These are phyloP conservation scores for Schwanniomyces occidentalis DNA, from an alignment of 805 yeast species.

Conservation along the genomic window DNA sequence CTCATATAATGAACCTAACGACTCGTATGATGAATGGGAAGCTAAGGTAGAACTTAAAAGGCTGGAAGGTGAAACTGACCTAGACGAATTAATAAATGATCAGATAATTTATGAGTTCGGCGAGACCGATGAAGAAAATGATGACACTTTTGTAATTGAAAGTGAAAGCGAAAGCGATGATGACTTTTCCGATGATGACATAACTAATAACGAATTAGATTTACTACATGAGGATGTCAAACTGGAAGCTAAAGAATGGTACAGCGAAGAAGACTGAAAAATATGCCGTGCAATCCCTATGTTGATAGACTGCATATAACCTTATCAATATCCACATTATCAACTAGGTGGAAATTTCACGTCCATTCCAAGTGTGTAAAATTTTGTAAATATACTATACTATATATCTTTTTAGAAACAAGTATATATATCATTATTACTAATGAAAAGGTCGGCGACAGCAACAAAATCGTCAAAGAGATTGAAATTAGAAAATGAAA, in stretches of 20 bases:
- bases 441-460: neutral
- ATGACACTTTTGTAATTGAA: constrained; percentile 17
- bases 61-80: constrained; percentile 11
- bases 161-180: constrained; percentile 10
- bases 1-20: constrained; percentile 11
- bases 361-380: too few relatives aligned
- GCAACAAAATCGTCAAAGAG: constrained; percentile 17
- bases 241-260: constrained; percentile 11
- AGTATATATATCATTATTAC: neutral
- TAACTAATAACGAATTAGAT: constrained; percentile 3
- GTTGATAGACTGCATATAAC: too few relatives aligned
- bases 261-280: constrained; percentile 9
- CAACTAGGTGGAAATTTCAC: too few relatives aligned
- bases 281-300: neutral
- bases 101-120: constrained; percentile 11
- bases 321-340: too few relatives aligned
- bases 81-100: constrained; percentile 14
- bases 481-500: constrained; percentile 19
- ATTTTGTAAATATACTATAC: too few relatives aligned
- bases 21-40: constrained; percentile 21
- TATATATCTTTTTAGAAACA: too few relatives aligned
- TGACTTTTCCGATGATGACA: constrained; percentile 6
- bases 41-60: constrained; percentile 17
- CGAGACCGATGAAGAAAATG: constrained; percentile 17
- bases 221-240: constrained; percentile 6